phyloP scores from a whole-genome alignment of 495 filamentous ascomycete genomes.

The Neurospora sp. region DNA sequence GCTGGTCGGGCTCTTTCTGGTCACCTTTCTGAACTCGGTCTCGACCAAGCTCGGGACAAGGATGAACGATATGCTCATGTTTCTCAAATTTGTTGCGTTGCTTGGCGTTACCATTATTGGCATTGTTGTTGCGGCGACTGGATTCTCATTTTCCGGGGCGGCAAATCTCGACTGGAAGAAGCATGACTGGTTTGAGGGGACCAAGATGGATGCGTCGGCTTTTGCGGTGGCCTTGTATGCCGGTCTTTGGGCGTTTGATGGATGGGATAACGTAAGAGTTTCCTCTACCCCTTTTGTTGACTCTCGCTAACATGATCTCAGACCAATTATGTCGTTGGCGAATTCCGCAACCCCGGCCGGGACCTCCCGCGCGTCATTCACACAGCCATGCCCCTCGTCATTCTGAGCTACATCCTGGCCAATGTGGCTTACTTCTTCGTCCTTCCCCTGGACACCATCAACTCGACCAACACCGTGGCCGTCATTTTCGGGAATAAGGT shows the following conservation, averaged over 20 bases:
- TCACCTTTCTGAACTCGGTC: slow-evolving; percentile 80
- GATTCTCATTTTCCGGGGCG: slow-evolving; percentile 61
- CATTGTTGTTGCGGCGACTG: slow-evolving; percentile 81
- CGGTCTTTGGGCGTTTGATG: slow-evolving; percentile 95
- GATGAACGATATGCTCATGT: slow-evolving; percentile 85
- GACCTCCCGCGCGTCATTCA: slow-evolving; percentile 94
- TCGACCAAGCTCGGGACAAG: slow-evolving; percentile 80
- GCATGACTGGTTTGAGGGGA: slow-evolving; percentile 80
- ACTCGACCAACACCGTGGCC: slow-evolving; percentile 81
- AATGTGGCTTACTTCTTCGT: slow-evolving; percentile 94
- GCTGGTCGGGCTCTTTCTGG: slow-evolving; percentile 58
- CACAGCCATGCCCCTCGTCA: slow-evolving; percentile 92
- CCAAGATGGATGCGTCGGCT: slow-evolving; percentile 62
- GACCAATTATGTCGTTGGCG: slow-evolving; percentile 95
- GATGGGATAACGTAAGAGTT: slow-evolving; percentile 88
- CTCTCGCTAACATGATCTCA: slow-evolving; percentile 23
- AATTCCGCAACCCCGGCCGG: slow-evolving; percentile 83
- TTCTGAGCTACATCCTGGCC: slow-evolving; percentile 78
- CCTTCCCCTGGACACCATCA: slow-evolving; percentile 69
- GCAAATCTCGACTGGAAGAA: slow-evolving; percentile 84
- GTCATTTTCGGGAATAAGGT: slow-evolving; percentile 84
- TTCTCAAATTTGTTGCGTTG: slow-evolving; percentile 88
- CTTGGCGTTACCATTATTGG: slow-evolving; percentile 81
- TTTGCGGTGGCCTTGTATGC: slow-evolving; percentile 93
- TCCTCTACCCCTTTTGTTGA: not conserved